Evolutionary conservation across 768 basidiomycete species (phyloP), one percentile per base, ranked within the genome.

Genomic region (Butyriboletus loyo): DNA sequence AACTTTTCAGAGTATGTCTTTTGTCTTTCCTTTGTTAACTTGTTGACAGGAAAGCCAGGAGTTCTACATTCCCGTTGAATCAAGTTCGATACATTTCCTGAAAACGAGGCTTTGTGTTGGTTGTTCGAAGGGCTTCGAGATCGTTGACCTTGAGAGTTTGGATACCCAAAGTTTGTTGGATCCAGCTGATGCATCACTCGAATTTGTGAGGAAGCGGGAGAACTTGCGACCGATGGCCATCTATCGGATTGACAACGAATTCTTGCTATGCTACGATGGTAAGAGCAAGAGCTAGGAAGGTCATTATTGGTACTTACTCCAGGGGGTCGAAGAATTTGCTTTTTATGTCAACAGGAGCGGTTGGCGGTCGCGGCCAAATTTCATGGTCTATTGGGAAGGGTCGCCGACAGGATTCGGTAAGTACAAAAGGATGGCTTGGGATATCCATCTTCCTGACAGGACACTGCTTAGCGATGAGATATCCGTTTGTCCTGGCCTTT

Each of bases 311-410:
- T 28, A 47, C 48, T 56, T 49, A 53, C 53, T n/a, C 40, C 25
- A 13, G 45, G 19, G 10, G 40, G 9, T 49, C 46, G 34, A 49
- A 97, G 97, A 98, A 73, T 99, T 98, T 67, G 97, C 97, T 0
- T 98, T 99, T 68, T 98, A 98, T 70, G 94, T 99, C 58, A 96
- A 98, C 72, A 92, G 91, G 76, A 95, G 86, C 56, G 97, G 97
- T 3, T 89, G 92, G 75, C 78, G 93, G 55, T 92, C 95, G 44
- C 77, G 91, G 47, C 87, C 83, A 56, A 86, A 92, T 52, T 98
- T 98, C 77, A 91, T 95, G 81, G 91, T 98, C 14, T 80, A 90
- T 57, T 99, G 97, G 97, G 96, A 98, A 71, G 97, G 97, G 9
- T 78, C 77, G 39, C 97, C 97, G 0, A 91, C 92, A 6, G 87